phyloP scores from a whole-genome alignment of 1,284 basidiomycete species.

The Ustilago shanxiensis region DNA sequence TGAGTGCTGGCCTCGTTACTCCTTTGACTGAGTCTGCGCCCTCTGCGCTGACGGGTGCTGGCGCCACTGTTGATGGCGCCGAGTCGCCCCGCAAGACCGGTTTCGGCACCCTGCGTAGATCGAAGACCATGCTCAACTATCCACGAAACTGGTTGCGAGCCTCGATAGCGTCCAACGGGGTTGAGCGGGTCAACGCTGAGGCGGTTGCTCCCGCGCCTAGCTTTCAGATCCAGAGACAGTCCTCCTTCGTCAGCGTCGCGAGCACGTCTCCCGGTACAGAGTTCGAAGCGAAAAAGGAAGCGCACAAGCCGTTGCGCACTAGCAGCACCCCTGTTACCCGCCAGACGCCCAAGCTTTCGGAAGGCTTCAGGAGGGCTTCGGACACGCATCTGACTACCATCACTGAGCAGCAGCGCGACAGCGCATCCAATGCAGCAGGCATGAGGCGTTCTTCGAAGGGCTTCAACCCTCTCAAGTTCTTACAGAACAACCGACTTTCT shows the following conservation, averaged over 20 bases:
- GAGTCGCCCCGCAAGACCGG: slow-evolving; percentile 24
- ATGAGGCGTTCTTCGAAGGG: slow-evolving; percentile 20
- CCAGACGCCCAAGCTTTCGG: slow-evolving; percentile 20
- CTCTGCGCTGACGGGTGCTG: background rate
- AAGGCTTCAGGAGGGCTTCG: slow-evolving; percentile 32
- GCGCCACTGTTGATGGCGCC: background rate
- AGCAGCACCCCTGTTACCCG: slow-evolving; percentile 27
- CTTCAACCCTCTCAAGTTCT: slow-evolving; percentile 38
- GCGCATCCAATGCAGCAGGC: background rate
- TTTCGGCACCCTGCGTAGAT: slow-evolving; percentile 35
- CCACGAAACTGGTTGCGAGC: slow-evolving; percentile 44
- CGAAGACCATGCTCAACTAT: slow-evolving; percentile 53
- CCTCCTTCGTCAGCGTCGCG: slow-evolving; percentile 8
- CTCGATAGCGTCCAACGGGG: slow-evolving; percentile 33
- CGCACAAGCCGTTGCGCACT: slow-evolving; percentile 25
- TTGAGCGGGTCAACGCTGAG: slow-evolving; percentile 36
- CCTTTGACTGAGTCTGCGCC: slow-evolving; percentile 30
- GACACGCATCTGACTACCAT: slow-evolving; percentile 41
- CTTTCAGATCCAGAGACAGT: slow-evolving; percentile 3
- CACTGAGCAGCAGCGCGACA: slow-evolving; percentile 21
- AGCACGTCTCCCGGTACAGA: slow-evolving; percentile 1
- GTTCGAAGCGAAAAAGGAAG: slow-evolving; percentile 2
- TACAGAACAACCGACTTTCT: slow-evolving; percentile 47
- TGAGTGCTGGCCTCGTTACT: slow-evolving; percentile 11
- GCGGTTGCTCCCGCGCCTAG: slow-evolving; percentile 12